Evolutionary conservation across 1,284 basidiomycete species (phyloP).

Genomic region (Cutaneotrichosporon cyanovorans): DNA sequence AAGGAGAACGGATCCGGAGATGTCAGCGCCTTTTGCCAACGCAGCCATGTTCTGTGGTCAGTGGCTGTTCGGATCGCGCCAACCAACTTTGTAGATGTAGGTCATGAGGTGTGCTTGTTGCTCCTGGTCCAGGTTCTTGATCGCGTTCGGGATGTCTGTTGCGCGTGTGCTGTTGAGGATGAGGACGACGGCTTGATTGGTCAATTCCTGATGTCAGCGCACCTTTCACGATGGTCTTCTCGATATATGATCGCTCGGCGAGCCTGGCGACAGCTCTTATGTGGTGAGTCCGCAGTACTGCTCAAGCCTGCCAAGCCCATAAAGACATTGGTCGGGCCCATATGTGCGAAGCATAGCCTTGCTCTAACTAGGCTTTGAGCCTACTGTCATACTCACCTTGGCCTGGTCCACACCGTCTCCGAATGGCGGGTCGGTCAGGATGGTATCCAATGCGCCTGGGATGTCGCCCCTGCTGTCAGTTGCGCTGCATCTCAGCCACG

Average conservation of each 20-base stretch:
- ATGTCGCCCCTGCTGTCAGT: constrained; percentile 58
- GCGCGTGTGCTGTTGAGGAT: constrained; percentile 93
- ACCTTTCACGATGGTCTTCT: too few relatives aligned
- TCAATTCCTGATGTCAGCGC: constrained; percentile 54
- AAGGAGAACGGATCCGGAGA: constrained; percentile 79
- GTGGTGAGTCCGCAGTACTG: too few relatives aligned
- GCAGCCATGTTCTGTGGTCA: constrained; percentile 26
- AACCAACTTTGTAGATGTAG: constrained; percentile 79
- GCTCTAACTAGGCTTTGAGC: too few relatives aligned
- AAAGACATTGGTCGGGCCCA: too few relatives aligned
- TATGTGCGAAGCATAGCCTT: too few relatives aligned
- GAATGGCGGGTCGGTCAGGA: constrained; percentile 72
- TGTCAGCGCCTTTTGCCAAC: constrained; percentile 69
- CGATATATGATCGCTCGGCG: too few relatives aligned
- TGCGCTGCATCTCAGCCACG: background rate
- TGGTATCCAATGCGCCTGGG: constrained; percentile 59
- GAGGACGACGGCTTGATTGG: constrained; percentile 75
- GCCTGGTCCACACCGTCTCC: constrained; percentile 78
- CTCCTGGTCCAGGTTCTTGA: constrained; percentile 67
- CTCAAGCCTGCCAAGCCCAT: too few relatives aligned
- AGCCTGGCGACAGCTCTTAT: too few relatives aligned
- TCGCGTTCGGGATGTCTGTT: constrained; percentile 70
- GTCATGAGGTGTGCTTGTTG: constrained; percentile 94
- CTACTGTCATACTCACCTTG: constrained; percentile 69
- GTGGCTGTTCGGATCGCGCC: background rate